A percentile compares a stretch with the other conserved stretches of the same genome.
phyloP scores from a whole-genome alignment of 148 eudicot genomes.

The Cornus florida region DNA sequence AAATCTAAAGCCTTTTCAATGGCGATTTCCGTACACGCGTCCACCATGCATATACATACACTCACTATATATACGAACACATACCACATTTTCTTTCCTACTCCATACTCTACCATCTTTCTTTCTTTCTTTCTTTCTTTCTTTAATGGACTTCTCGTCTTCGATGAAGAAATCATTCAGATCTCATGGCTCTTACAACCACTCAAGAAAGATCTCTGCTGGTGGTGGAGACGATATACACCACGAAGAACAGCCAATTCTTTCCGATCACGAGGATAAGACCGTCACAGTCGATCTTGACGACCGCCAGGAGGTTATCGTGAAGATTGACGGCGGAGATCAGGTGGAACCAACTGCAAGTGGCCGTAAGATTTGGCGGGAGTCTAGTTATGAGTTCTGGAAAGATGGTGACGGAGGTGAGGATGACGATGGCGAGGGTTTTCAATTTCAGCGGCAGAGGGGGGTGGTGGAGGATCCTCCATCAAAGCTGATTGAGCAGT shows the following conservation, averaged over 20 bases:
- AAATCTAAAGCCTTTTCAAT: background rate
- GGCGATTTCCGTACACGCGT: background rate
- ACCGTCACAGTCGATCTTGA: background rate
- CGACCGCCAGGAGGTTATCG: slow-evolving; percentile 30
- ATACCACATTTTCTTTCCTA: background rate
- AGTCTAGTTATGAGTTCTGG: slow-evolving; percentile 13
- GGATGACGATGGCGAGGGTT: background rate
- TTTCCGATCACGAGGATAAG: slow-evolving; percentile 22
- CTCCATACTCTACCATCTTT: background rate
- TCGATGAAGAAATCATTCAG: slow-evolving; percentile 29
- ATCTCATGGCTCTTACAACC: slow-evolving; percentile 25
- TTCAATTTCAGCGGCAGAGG: background rate
- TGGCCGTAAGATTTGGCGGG: slow-evolving; percentile 9
- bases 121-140: background rate
- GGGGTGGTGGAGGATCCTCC: slow-evolving; percentile 33
- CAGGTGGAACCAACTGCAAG: background rate
- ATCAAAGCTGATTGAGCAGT: slow-evolving; percentile 40
- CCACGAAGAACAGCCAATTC: slow-evolving; percentile 39
- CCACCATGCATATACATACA: background rate
- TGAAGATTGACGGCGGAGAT: slow-evolving; percentile 34
- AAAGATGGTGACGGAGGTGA: background rate
- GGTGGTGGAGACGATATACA: slow-evolving; percentile 3
- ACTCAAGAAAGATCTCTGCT: slow-evolving; percentile 12
- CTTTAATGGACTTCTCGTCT: slow-evolving; percentile 26
- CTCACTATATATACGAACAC: background rate